phyloP scores from a whole-genome alignment of 176 grass and related monocot genomes.

The Carex pumila region DNA sequence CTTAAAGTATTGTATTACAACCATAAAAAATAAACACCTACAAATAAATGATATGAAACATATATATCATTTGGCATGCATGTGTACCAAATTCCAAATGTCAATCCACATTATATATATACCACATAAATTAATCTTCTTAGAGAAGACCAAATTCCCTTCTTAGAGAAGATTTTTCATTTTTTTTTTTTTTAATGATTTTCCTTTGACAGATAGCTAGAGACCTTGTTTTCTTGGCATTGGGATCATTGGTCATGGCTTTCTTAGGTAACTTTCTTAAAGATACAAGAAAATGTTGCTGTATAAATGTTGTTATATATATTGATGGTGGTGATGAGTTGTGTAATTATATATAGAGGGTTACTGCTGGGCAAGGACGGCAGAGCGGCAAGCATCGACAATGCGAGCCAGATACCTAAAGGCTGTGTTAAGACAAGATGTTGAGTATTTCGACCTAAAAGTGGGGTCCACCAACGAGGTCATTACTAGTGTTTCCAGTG shows the following conservation, averaged over 20 bases:
- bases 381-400: conserved; percentile 82
- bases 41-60: neutral
- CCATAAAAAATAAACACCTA: neutral
- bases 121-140: neutral
- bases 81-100: neutral
- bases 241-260: conserved; percentile 48
- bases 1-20: neutral
- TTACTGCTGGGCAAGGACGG: conserved; percentile 87
- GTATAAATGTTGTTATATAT: neutral
- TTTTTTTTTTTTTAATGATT: neutral
- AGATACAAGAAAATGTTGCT: neutral
- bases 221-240: conserved; percentile 64
- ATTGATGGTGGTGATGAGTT: neutral
- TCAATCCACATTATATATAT: neutral
- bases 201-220: conserved; percentile 34
- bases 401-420: conserved; percentile 75
- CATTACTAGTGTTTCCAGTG: conserved; percentile 90
- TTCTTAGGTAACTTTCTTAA: conserved; percentile 54
- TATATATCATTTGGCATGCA: neutral
- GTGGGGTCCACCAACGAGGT: conserved; percentile 67
- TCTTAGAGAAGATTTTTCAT: neutral
- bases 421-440: conserved; percentile 87
- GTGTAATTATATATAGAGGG: conserved; percentile 43
- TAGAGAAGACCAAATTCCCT: neutral
- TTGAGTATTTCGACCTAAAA: conserved; percentile 96